Percentiles rank a stretch among this genome's conserved stretches.
phyloP scores from a whole-genome alignment of 169 alveolate genomes.

The Plasmodium knowlesi region DNA sequence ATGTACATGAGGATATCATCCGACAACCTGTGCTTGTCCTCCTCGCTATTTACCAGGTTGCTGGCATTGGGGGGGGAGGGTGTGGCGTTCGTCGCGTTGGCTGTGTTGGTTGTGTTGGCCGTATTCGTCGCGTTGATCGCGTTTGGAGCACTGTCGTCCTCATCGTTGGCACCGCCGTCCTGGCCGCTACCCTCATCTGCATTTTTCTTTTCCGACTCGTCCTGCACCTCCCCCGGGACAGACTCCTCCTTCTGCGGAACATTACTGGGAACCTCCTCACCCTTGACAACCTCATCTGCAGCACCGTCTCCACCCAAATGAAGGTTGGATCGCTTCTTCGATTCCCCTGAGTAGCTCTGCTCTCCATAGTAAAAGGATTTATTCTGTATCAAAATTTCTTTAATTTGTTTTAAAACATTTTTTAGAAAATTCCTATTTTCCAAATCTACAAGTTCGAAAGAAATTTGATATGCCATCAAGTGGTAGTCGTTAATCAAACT shows the following conservation, averaged over 20 bases:
- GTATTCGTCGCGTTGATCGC: not conserved
- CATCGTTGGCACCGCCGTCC: not conserved
- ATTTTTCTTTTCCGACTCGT: not conserved
- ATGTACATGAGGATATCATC: constrained; percentile 36
- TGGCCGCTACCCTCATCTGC: not conserved
- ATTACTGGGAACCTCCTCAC: not conserved
- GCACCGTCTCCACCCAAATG: not conserved
- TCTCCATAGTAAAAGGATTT: constrained; percentile 25
- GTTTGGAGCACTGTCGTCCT: not conserved
- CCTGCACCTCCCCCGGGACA: not conserved
- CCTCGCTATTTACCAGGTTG: not conserved
- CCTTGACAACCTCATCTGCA: not conserved
- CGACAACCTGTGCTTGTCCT: constrained; percentile 1
- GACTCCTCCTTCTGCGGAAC: not conserved
- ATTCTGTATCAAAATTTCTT: constrained; percentile 39
- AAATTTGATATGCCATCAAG: constrained; percentile 91
- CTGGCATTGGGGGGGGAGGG: not conserved
- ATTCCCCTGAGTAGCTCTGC: not conserved
- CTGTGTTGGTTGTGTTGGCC: not conserved
- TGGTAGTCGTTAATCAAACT: constrained; percentile 83
- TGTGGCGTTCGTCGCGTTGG: not conserved
- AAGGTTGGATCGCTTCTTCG: not conserved
- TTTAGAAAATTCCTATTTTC: constrained; percentile 92
- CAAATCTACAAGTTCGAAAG: constrained; percentile 94
- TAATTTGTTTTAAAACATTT: constrained; percentile 73